Evolutionary conservation across 768 basidiomycete species (phyloP).

Genomic region (Psilocybe cubensis): DNA sequence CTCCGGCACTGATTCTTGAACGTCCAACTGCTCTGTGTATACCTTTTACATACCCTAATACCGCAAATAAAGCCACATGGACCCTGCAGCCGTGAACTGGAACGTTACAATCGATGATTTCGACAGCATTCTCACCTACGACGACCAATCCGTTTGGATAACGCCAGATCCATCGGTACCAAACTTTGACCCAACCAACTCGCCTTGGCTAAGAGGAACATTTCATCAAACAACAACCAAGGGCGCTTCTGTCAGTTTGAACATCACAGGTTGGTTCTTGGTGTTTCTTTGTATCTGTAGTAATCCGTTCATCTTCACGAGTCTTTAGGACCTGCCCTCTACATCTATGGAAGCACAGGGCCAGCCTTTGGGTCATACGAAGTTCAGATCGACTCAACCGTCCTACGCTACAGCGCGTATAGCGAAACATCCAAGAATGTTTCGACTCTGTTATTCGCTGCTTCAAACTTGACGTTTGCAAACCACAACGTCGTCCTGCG

Average conservation of each 20-base stretch:
- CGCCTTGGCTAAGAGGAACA: conserved; percentile 47
- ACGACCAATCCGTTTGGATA: conserved; percentile 41
- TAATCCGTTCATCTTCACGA: neutral
- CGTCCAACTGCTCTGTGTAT: neutral
- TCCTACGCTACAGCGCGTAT: conserved; percentile 35
- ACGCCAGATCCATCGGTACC: conserved; percentile 51
- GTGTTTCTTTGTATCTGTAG: neutral
- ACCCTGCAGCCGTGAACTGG: conserved; percentile 42
- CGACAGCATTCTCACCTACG: conserved; percentile 45
- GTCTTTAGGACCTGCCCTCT: conserved; percentile 42
- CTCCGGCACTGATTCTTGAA: too few relatives aligned
- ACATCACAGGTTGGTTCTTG: conserved; percentile 42
- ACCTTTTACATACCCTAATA: neutral
- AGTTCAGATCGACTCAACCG: conserved; percentile 38
- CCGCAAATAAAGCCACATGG: conserved; percentile 29
- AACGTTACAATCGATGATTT: conserved; percentile 54
- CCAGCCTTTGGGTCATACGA: conserved; percentile 46
- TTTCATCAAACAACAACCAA: conserved; percentile 43
- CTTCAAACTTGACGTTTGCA: conserved; percentile 39
- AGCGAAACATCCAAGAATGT: conserved; percentile 28
- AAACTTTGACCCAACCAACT: conserved; percentile 34
- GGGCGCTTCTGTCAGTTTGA: conserved; percentile 40
- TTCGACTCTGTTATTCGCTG: conserved; percentile 36
- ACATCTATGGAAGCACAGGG: conserved; percentile 45
- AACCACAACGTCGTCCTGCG: conserved; percentile 40